Conservation (phyloP, 202 grass and related monocot species). For the Sporobolus alterniflorus region DNA sequence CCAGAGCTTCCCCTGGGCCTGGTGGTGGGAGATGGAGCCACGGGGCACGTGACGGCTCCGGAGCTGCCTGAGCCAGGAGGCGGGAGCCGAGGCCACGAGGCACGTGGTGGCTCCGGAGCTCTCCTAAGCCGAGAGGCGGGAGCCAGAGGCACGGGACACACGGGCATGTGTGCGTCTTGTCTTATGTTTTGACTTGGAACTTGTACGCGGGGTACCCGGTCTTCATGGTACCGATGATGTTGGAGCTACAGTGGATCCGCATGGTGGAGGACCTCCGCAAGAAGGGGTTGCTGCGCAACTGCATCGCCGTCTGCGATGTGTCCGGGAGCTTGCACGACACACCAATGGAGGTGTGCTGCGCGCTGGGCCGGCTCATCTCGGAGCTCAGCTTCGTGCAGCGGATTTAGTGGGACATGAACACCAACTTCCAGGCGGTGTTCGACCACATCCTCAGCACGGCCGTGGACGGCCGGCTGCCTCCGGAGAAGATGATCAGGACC, state of each 20-base stretch:
- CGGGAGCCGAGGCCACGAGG: too few species aligned
- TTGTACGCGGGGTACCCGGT: too few species aligned
- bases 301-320: slow-evolving; percentile 71
- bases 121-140: too few species aligned
- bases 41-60: too few species aligned
- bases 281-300: slow-evolving; percentile 46
- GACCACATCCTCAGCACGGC: slow-evolving; percentile 55
- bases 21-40: too few species aligned
- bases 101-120: too few species aligned
- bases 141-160: too few species aligned
- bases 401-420: slow-evolving; percentile 73
- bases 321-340: slow-evolving; percentile 49
- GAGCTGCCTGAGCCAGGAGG: too few species aligned
- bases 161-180: too few species aligned
- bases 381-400: background rate
- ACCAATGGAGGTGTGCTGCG: slow-evolving; percentile 61
- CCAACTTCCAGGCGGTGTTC: slow-evolving; percentile 81
- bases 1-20: too few species aligned
- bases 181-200: too few species aligned
- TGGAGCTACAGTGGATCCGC: slow-evolving; percentile 62
- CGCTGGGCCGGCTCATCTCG: slow-evolving; percentile 62
- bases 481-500: slow-evolving; percentile 16
- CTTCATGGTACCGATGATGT: too few species aligned
- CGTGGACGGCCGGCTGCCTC: background rate
- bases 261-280: slow-evolving; percentile 56